phyloP scores from a whole-genome alignment of 805 yeast species.

The Barnettozyma wickerhamii region DNA sequence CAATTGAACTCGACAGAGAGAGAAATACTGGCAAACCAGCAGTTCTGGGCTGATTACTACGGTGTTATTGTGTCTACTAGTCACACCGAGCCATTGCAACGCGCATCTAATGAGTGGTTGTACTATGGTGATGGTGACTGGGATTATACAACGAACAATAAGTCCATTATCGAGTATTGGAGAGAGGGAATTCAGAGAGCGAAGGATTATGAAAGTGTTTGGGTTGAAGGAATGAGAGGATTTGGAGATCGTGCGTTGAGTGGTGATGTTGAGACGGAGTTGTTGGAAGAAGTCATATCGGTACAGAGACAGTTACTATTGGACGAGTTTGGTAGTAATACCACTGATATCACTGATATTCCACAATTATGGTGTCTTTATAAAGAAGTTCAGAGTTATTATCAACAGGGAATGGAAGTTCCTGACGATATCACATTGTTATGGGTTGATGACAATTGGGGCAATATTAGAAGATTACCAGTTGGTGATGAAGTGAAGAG shows the following conservation, averaged over 20 bases:
- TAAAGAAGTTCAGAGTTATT: constrained; percentile 13
- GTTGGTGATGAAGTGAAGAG: constrained; percentile 11
- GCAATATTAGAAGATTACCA: constrained; percentile 13
- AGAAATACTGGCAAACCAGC: not conserved
- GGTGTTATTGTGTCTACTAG: constrained; percentile 14
- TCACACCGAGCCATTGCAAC: constrained; percentile 12
- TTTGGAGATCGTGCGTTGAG: constrained; percentile 10
- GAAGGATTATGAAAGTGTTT: constrained; percentile 10
- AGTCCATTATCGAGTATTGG: constrained; percentile 12
- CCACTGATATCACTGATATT: constrained; percentile 9
- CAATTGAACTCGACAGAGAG: not conserved
- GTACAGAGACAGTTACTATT: constrained; percentile 7
- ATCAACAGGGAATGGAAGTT: constrained; percentile 9
- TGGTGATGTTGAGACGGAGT: constrained; percentile 9
- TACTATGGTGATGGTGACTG: constrained; percentile 11
- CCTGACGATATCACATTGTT: constrained; percentile 12
- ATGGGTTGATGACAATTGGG: constrained; percentile 16
- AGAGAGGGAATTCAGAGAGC: constrained; percentile 9
- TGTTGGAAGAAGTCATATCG: constrained; percentile 9
- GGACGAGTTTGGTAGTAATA: constrained; percentile 9
- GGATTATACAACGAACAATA: constrained; percentile 14
- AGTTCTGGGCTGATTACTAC: constrained; percentile 10
- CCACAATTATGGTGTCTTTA: constrained; percentile 15
- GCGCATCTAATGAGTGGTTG: constrained; percentile 14
- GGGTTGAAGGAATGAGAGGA: constrained; percentile 15